These are phyloP conservation scores for Arthroderma sp. DNA, from an alignment of 2,329 filamentous ascomycete genomes.

Conservation along the genomic window DNA sequence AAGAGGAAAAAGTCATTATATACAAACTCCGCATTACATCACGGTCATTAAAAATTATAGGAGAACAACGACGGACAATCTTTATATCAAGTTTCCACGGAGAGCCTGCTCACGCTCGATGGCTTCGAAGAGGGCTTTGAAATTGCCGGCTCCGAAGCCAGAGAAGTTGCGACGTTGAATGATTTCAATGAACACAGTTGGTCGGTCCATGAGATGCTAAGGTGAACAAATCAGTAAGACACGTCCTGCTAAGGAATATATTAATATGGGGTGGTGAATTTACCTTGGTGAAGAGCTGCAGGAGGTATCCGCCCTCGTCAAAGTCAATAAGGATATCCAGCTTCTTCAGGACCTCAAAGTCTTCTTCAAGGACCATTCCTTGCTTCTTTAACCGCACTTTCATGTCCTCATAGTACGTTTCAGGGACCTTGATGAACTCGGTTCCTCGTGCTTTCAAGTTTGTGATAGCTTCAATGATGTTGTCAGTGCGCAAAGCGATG, in stretches of 20 bases:
- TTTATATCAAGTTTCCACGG: constrained; percentile 57
- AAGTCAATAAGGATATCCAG: constrained; percentile 91
- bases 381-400: constrained; percentile 54
- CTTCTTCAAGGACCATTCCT: constrained; percentile 54
- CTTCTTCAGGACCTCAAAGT: constrained; percentile 70
- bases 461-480: constrained; percentile 66
- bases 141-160: constrained; percentile 89
- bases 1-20: no score
- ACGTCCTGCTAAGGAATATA: not conserved
- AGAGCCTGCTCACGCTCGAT: constrained; percentile 86
- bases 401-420: constrained; percentile 76
- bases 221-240: not conserved
- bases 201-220: constrained; percentile 75
- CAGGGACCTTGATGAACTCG: constrained; percentile 81
- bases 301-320: constrained; percentile 76
- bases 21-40: not conserved
- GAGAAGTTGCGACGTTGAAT: constrained; percentile 85
- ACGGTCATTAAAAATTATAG: constrained; percentile 1
- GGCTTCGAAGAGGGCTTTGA: constrained; percentile 88
- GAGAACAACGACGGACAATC: not conserved
- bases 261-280: constrained; percentile 3
- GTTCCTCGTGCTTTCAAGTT: constrained; percentile 75
- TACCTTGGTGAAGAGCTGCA: constrained; percentile 60
- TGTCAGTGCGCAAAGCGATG: constrained; percentile 68
- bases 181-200: constrained; percentile 92